These are phyloP conservation scores for Coffea eugenioides DNA, from an alignment of 257 asterid species.

Conservation along the genomic window DNA sequence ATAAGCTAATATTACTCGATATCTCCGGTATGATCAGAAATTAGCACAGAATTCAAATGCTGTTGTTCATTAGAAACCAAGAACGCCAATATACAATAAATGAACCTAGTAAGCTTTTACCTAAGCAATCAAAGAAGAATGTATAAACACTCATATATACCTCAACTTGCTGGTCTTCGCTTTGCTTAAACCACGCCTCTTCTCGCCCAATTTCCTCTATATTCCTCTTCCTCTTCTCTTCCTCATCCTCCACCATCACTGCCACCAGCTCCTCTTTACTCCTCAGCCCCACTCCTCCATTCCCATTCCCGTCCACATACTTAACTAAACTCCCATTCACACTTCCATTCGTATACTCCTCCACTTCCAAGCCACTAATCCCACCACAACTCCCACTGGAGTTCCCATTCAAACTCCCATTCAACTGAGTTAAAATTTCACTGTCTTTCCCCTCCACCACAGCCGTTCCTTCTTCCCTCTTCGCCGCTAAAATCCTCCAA, in stretches of 20 bases:
- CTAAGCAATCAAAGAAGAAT: not conserved
- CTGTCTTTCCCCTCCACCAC: slow-evolving; percentile 21
- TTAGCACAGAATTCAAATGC: not conserved
- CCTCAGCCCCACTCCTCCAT: slow-evolving; percentile 25
- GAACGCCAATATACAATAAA: not conserved
- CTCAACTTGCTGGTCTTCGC: slow-evolving; percentile 46
- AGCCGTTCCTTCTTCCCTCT: slow-evolving; percentile 14
- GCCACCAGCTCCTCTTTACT: slow-evolving; percentile 29
- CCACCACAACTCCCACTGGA: slow-evolving; percentile 32
- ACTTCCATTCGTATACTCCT: slow-evolving; percentile 20
- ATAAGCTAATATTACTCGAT: not conserved
- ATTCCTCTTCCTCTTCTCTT: slow-evolving; percentile 36
- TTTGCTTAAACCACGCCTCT: slow-evolving; percentile 79
- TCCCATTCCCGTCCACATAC: slow-evolving; percentile 55
- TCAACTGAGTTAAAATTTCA: slow-evolving; percentile 10
- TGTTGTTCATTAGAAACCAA: not conserved
- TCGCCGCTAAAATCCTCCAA: slow-evolving; percentile 12
- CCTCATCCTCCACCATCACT: slow-evolving; percentile 36
- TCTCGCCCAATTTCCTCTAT: slow-evolving; percentile 88
- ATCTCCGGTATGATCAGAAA: not conserved
- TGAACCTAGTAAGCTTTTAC: not conserved
- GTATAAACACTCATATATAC: slow-evolving; percentile 31
- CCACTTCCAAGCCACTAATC: slow-evolving; percentile 37
- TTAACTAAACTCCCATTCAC: slow-evolving; percentile 42
- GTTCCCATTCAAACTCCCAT: slow-evolving; percentile 23